Evolutionary conservation across 2,329 filamentous ascomycete species (phyloP).

Genomic region (Ophiocordyceps camponoti-floridani): DNA sequence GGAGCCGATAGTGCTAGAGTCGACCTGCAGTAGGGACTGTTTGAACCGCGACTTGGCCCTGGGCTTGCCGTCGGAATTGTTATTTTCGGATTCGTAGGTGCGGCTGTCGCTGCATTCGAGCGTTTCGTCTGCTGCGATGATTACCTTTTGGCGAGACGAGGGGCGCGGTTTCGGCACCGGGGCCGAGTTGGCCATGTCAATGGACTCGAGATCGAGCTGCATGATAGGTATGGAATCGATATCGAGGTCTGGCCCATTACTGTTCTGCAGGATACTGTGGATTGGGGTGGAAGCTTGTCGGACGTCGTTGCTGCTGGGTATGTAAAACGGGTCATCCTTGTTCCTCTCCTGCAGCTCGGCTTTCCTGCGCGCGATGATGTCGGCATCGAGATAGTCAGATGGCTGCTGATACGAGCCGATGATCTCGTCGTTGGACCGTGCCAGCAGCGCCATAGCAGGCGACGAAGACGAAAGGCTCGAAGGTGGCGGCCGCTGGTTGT

Average conservation of each 20-base stretch:
- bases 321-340: conserved; percentile 92
- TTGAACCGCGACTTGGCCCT: conserved; percentile 31
- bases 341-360: conserved; percentile 67
- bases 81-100: conserved; percentile 36
- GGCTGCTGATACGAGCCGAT: conserved; percentile 40
- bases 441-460: conserved; percentile 36
- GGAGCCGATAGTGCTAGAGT: conserved; percentile 63
- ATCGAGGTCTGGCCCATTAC: conserved; percentile 65
- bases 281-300: conserved; percentile 57
- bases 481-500: conserved; percentile 36
- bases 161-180: conserved; percentile 16
- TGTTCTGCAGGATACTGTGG: conserved; percentile 54
- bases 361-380: conserved; percentile 56
- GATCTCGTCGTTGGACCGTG: conserved; percentile 29
- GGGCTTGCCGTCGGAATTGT: conserved; percentile 31
- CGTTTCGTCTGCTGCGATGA: conserved; percentile 59
- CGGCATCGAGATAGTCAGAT: conserved; percentile 48
- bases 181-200: conserved; percentile 11
- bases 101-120: conserved; percentile 34
- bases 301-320: conserved; percentile 34
- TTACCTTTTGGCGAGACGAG: conserved; percentile 38
- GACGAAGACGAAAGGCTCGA: conserved; percentile 29
- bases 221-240: conserved; percentile 94
- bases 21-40: conserved; percentile 57
- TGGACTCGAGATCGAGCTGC: conserved; percentile 60